These are phyloP conservation scores for Yarrowia sp. DNA, from an alignment of 805 yeast genomes.

Conservation along the genomic window DNA sequence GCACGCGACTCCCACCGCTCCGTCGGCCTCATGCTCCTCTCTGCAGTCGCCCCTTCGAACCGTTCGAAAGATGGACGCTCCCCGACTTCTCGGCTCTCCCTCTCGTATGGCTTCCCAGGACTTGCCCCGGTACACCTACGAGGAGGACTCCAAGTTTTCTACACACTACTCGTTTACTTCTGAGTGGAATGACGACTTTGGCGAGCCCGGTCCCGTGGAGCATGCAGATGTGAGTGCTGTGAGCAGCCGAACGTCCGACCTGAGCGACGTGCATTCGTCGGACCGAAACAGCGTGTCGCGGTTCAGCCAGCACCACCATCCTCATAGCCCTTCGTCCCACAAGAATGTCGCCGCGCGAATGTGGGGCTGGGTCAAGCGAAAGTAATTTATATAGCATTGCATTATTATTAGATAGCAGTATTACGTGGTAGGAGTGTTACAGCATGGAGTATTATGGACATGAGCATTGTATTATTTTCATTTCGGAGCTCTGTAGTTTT, in stretches of 20 bases:
- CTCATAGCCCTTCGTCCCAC: conserved; percentile 37
- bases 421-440: too few species aligned
- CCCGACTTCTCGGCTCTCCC: conserved; percentile 30
- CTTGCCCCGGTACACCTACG: conserved; percentile 28
- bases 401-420: neutral
- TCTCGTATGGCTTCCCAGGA: conserved; percentile 24
- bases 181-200: conserved; percentile 40
- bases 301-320: conserved; percentile 7
- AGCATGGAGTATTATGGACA: too few species aligned
- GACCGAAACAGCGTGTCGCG: conserved; percentile 17
- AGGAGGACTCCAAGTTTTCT: conserved; percentile 28
- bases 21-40: neutral
- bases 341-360: conserved; percentile 42
- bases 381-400: conserved; percentile 39
- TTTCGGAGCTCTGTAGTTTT: too few species aligned
- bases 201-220: conserved; percentile 49
- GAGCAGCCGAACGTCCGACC: conserved; percentile 28
- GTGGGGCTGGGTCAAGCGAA: conserved; percentile 46
- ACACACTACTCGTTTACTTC: conserved; percentile 26
- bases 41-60: conserved; percentile 35
- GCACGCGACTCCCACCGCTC: conserved; percentile 34
- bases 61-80: conserved; percentile 33
- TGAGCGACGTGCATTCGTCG: conserved; percentile 12
- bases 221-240: conserved; percentile 39
- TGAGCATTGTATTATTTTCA: too few species aligned